Evolutionary conservation across 1,139 yeast species (phyloP).

Genomic region (Kazachstania sp.): DNA sequence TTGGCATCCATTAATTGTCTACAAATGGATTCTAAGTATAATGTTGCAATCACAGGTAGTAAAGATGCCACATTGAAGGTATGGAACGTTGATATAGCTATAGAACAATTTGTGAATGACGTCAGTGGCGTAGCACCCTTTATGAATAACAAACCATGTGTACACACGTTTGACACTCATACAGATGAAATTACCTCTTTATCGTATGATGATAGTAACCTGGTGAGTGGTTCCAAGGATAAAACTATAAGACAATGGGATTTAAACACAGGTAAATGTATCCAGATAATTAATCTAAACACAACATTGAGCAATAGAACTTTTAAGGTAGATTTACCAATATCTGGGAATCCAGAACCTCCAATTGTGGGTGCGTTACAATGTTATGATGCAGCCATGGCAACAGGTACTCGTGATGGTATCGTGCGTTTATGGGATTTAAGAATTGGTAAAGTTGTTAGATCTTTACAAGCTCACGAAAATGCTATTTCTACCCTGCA

Average conservation of each 20-base stretch:
- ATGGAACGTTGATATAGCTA: constrained; percentile 43
- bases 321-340: constrained; percentile 1
- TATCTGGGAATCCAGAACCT: constrained; percentile 2
- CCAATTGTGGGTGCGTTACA: constrained; percentile 30
- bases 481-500: constrained; percentile 61
- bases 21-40: constrained; percentile 43
- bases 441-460: constrained; percentile 57
- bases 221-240: constrained; percentile 89
- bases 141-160: constrained; percentile 21
- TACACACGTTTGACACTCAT: constrained; percentile 51
- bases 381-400: constrained; percentile 62
- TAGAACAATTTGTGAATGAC: constrained; percentile 13
- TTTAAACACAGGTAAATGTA: constrained; percentile 57
- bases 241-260: constrained; percentile 76
- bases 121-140: background rate
- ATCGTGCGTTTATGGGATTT: constrained; percentile 69
- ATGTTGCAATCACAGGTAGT: constrained; percentile 51
- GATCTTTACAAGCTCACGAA: constrained; percentile 61
- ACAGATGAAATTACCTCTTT: constrained; percentile 56
- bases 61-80: constrained; percentile 52
- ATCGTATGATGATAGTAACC: constrained; percentile 48
- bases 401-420: constrained; percentile 72
- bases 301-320: constrained; percentile 4
- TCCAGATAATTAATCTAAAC: constrained; percentile 25
- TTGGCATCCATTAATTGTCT: constrained; percentile 49